Conservation (phyloP, 495 filamentous ascomycete genomes). For the Peziza echinospora region DNA sequence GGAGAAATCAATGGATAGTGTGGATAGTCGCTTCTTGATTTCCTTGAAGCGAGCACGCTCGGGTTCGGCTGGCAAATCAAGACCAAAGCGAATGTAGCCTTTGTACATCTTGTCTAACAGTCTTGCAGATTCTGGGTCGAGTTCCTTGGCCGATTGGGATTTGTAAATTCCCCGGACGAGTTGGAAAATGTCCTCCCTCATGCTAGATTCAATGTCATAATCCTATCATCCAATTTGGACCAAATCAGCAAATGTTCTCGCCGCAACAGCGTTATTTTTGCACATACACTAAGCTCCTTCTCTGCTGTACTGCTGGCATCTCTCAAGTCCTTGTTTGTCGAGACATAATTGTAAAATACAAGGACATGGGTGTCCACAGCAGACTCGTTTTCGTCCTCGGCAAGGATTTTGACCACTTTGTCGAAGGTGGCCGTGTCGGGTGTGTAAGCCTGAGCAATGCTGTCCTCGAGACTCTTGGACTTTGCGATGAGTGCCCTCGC, state of each 20-base stretch:
- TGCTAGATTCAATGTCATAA: conserved; percentile 35
- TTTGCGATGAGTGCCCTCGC: conserved; percentile 50
- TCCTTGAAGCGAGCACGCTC: conserved; percentile 37
- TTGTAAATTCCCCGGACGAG: conserved; percentile 34
- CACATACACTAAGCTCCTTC: conserved; percentile 31
- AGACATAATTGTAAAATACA: conserved; percentile 64
- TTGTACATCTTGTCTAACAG: conserved; percentile 38
- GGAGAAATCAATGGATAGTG: conserved; percentile 34
- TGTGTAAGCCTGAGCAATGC: conserved; percentile 44
- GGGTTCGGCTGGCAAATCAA: conserved; percentile 31
- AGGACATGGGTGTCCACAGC: conserved; percentile 27
- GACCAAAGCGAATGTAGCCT: conserved; percentile 33
- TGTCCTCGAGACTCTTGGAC: conserved; percentile 50
- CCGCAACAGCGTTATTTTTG: too few relatives aligned
- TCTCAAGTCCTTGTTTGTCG: conserved; percentile 42
- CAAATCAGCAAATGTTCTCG: too few relatives aligned
- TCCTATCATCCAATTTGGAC: conserved; percentile 23
- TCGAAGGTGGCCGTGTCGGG: conserved; percentile 43
- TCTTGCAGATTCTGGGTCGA: conserved; percentile 29
- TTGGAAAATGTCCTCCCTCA: conserved; percentile 40
- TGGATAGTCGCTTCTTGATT: conserved; percentile 39
- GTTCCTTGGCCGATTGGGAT: conserved; percentile 23
- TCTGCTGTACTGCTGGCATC: conserved; percentile 38
- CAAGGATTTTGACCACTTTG: conserved; percentile 40
- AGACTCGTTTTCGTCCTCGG: conserved; percentile 43